Evolutionary conservation across 306 rosid genomes (phyloP).

Genomic region (Mucuna pruriens): DNA sequence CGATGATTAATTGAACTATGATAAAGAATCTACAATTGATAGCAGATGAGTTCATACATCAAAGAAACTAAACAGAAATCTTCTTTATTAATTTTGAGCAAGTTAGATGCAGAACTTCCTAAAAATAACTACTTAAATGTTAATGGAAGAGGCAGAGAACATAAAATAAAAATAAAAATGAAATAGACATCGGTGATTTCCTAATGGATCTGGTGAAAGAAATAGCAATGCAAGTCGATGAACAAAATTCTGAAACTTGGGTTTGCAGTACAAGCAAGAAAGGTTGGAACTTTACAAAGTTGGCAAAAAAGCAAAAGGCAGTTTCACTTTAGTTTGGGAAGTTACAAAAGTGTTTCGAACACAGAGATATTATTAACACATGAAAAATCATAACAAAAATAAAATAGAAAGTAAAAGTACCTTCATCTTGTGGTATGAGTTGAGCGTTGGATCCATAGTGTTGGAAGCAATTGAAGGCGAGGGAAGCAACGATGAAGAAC

Average conservation of each 20-base stretch:
- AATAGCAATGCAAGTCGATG: background rate
- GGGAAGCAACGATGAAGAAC: slow-evolving; percentile 42
- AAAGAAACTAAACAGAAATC: background rate
- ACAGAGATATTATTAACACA: background rate
- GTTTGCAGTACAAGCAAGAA: background rate
- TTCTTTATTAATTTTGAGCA: background rate
- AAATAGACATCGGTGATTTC: background rate
- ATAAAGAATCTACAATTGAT: background rate
- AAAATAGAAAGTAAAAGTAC: slow-evolving; percentile 40
- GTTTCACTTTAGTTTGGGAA: slow-evolving; percentile 27
- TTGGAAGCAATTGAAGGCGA: slow-evolving; percentile 47
- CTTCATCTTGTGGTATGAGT: slow-evolving; percentile 73
- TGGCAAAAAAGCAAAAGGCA: background rate
- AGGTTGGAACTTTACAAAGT: background rate
- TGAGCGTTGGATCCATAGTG: slow-evolving; percentile 63
- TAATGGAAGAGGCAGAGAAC: background rate
- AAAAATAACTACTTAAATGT: background rate
- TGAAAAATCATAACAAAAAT: background rate
- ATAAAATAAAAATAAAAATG: background rate
- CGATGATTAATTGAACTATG: background rate
- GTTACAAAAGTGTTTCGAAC: slow-evolving; percentile 12
- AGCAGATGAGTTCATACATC: background rate
- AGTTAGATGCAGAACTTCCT: background rate
- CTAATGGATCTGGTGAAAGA: background rate
- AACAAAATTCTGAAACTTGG: slow-evolving; percentile 1